Conservation (phyloP, 768 basidiomycete species). For the Lentinula sp. region DNA sequence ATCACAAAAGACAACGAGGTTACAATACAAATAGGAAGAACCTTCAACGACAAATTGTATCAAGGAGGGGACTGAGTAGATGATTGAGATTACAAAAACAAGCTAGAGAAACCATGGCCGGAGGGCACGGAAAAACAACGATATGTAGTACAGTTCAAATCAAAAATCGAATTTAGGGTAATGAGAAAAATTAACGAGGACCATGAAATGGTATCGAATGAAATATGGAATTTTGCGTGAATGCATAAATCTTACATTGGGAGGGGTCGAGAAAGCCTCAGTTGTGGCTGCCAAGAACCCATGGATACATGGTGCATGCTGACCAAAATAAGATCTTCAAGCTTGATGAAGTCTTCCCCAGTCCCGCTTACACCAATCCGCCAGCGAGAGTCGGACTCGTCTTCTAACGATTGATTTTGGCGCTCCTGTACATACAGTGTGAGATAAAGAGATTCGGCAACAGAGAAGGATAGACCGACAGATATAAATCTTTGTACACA, state of each 20-base stretch:
- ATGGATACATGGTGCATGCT: constrained; percentile 80
- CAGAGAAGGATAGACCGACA: constrained; percentile 28
- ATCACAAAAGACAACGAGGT: neutral
- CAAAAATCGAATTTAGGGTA: neutral
- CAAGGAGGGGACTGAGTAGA: neutral
- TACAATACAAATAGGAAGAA: constrained; percentile 3
- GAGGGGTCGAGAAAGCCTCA: constrained; percentile 47
- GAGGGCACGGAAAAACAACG: neutral
- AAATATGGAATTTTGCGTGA: neutral
- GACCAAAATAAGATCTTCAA: constrained; percentile 68
- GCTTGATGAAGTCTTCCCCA: constrained; percentile 38
- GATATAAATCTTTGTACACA: constrained; percentile 65
- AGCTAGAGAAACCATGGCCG: neutral
- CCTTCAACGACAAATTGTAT: neutral
- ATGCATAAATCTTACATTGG: neutral
- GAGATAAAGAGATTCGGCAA: neutral
- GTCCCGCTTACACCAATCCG: constrained; percentile 43
- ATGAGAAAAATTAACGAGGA: neutral
- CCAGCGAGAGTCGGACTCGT: constrained; percentile 58
- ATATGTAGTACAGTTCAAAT: neutral
- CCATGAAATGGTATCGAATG: neutral
- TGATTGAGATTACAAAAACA: neutral
- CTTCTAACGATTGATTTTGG: constrained; percentile 48
- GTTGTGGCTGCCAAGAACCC: constrained; percentile 78
- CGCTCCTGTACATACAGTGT: constrained; percentile 33